Evolutionary conservation across 2,329 filamentous ascomycete genomes (phyloP).

Genomic region (Zalaria obscura): DNA sequence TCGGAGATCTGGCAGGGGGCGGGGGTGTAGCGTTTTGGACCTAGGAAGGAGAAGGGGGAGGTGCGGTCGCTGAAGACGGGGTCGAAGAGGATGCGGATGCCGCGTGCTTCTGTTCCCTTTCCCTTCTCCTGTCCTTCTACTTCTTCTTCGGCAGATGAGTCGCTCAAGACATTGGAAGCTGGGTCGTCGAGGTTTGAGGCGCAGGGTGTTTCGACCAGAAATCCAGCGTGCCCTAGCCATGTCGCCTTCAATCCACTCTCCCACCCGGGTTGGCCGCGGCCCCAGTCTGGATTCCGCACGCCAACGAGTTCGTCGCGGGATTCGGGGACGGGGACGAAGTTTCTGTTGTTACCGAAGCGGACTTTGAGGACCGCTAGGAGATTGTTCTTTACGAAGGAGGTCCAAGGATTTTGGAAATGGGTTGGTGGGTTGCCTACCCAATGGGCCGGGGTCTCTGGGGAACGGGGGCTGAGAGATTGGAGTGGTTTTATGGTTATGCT

Average conservation of each 20-base stretch:
- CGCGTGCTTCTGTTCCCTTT: slow-evolving; percentile 13
- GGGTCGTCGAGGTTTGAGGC: background rate
- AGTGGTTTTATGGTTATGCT: too few relatives aligned
- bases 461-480: too few relatives aligned
- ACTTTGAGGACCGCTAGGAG: slow-evolving; percentile 17
- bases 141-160: too few relatives aligned
- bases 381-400: slow-evolving; percentile 19
- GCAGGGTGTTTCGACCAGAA: slow-evolving; percentile 29
- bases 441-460: slow-evolving; percentile 16
- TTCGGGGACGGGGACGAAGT: slow-evolving; percentile 32
- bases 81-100: slow-evolving; percentile 35
- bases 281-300: slow-evolving; percentile 28
- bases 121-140: slow-evolving; percentile 5
- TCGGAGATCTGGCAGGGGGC: slow-evolving; percentile 35
- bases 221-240: slow-evolving; percentile 38
- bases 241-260: slow-evolving; percentile 27
- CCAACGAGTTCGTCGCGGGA: slow-evolving; percentile 26
- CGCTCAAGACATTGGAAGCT: too few relatives aligned
- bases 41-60: slow-evolving; percentile 30
- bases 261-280: slow-evolving; percentile 6
- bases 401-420: slow-evolving; percentile 36
- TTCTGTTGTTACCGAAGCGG: slow-evolving; percentile 25
- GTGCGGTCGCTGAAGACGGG: slow-evolving; percentile 38
- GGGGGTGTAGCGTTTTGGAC: slow-evolving; percentile 38
- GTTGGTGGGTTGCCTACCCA: slow-evolving; percentile 29